phyloP scores from a whole-genome alignment of 345 rosid species.

The Viola odorata region DNA sequence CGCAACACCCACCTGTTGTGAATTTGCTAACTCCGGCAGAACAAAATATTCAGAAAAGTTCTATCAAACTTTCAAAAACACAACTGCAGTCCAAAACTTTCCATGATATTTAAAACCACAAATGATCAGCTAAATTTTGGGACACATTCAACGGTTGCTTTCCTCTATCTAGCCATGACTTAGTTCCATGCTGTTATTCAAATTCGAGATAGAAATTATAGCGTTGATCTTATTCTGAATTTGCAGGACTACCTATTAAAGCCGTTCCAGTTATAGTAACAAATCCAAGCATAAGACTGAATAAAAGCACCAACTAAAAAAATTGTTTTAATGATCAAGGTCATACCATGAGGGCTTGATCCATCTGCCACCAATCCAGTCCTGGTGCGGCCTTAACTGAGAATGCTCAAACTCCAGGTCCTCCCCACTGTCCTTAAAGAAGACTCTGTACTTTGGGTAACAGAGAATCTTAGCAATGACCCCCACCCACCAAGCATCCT shows the following conservation, averaged over 20 bases:
- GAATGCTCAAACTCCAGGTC: slow-evolving; percentile 47
- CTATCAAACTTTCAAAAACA: too few species aligned
- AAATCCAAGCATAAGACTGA: background rate
- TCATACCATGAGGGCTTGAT: slow-evolving; percentile 40
- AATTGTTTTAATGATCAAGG: slow-evolving; percentile 1
- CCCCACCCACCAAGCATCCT: slow-evolving; percentile 94
- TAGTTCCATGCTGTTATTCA: too few species aligned
- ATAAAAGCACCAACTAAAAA: background rate
- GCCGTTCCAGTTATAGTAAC: background rate
- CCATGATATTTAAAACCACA: too few species aligned
- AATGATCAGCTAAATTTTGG: too few species aligned
- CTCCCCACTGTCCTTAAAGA: slow-evolving; percentile 48
- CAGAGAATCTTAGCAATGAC: slow-evolving; percentile 43
- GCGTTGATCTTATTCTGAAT: background rate
- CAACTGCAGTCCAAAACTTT: too few species aligned
- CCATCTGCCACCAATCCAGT: slow-evolving; percentile 80
- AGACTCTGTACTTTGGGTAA: slow-evolving; percentile 42
- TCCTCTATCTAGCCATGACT: too few species aligned
- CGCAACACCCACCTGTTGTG: too few species aligned
- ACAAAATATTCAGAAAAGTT: too few species aligned
- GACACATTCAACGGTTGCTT: too few species aligned
- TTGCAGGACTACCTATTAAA: background rate
- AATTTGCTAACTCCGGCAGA: too few species aligned
- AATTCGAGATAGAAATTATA: background rate
- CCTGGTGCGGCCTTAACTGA: slow-evolving; percentile 65